Conservation (phyloP, 1,284 basidiomycete species). For the Trichosporon sp. region DNA sequence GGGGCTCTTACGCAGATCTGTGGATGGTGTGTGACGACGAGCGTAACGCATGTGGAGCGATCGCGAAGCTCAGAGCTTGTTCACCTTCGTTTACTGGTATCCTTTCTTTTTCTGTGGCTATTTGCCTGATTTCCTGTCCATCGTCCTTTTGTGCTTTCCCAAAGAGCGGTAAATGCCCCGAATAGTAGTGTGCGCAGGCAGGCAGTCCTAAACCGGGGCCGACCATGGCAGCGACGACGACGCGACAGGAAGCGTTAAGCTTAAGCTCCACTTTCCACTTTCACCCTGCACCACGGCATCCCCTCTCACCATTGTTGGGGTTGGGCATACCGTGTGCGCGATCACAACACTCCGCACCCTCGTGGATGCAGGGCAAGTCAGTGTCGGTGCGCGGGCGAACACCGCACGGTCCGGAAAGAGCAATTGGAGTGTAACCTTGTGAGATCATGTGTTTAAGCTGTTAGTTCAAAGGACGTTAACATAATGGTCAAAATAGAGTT, state of each 20-base stretch:
- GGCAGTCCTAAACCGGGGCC: neutral
- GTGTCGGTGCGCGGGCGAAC: neutral
- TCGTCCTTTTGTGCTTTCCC: neutral
- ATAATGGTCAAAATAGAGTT: neutral
- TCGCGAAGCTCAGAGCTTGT: neutral
- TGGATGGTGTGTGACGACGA: neutral
- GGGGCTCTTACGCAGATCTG: neutral
- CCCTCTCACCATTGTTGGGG: neutral
- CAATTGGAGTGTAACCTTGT: slow-evolving; percentile 4
- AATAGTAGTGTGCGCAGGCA: neutral
- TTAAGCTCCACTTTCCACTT: neutral
- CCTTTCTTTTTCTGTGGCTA: neutral
- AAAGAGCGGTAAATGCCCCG: neutral
- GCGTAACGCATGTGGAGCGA: neutral
- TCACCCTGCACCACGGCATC: neutral
- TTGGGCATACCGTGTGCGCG: neutral
- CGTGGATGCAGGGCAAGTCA: neutral
- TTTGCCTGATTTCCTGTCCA: neutral
- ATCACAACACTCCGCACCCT: neutral
- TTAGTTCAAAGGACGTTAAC: no score
- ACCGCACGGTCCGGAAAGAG: neutral
- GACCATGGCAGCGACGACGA: neutral
- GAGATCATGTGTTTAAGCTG: neutral
- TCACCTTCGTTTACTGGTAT: neutral
- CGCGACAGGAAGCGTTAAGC: neutral